These are phyloP conservation scores for Penstemon newberryi DNA, from an alignment of 257 asterid genomes.

Conservation along the genomic window DNA sequence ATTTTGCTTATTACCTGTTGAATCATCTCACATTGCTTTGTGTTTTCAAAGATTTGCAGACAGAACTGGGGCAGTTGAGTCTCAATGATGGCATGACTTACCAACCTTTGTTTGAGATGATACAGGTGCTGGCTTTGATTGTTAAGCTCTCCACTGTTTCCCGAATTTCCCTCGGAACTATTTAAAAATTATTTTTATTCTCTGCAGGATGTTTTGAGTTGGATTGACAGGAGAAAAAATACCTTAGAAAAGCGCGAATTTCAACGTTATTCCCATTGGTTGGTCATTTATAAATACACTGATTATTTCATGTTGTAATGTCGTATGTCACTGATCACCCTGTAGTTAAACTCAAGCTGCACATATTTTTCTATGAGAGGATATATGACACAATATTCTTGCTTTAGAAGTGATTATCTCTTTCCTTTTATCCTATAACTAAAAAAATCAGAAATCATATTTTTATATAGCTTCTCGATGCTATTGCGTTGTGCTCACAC, in stretches of 20 bases:
- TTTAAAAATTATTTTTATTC: conserved; percentile 22
- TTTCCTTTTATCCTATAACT: neutral
- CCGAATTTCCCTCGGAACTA: conserved; percentile 15
- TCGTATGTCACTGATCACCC: conserved; percentile 16
- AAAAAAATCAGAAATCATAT: neutral
- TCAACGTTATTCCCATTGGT: conserved; percentile 71
- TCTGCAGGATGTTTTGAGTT: conserved; percentile 68
- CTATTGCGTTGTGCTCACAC: conserved; percentile 3
- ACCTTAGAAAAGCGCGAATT: conserved; percentile 61
- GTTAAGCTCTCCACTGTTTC: conserved; percentile 22
- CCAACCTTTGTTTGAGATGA: conserved; percentile 83
- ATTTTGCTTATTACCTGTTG: conserved; percentile 19
- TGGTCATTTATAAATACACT: conserved; percentile 34
- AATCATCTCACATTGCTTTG: conserved; percentile 27
- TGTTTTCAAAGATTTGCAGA: conserved; percentile 64
- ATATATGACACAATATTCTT: conserved; percentile 12
- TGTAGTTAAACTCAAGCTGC: conserved; percentile 23
- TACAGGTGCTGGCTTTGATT: conserved; percentile 50
- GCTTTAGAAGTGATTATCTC: conserved; percentile 12
- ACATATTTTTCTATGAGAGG: conserved; percentile 1
- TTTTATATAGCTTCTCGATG: neutral
- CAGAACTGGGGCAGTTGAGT: conserved; percentile 65
- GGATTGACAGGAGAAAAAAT: conserved; percentile 63
- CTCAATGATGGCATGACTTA: conserved; percentile 58
- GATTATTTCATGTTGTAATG: conserved; percentile 15